Evolutionary conservation across 768 basidiomycete species (phyloP), one percentile per base, ranked within the genome.

Genomic region (Leucosporidium scottii): DNA sequence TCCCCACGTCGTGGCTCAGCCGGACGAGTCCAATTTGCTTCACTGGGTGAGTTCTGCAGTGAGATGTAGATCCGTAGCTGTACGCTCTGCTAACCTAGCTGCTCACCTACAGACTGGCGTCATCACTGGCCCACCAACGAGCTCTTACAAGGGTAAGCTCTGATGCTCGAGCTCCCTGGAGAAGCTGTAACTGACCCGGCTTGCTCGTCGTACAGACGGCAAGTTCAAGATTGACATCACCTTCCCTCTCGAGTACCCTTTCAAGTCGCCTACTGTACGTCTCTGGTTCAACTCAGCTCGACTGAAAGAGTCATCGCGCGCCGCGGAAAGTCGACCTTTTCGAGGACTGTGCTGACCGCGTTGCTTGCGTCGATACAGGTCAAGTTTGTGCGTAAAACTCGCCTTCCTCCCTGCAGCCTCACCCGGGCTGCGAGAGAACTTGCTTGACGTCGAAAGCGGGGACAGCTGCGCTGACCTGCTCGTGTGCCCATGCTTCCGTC

Each of bases 311-410:
- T 55, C 53, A 9, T 15, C 27, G 15, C 36, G 30, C 13, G 6
- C 10, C 0, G 6, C 23, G 3, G 2, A 0, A 1, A 0, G 2
- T 3, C 25, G n/a, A 30, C 0, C 34, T 34, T n/a, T 10, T 34
- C 5, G 34, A 34, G 34, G 3, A 18, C 34, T 28, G 8, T 44
- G 2, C 39, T 51, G 8, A 44, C 48, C 12, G 13, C 10, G 25
- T 12, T 5, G 48, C 7, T 27, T 30, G 1, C 39, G 20, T 25
- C 7, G 15, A 1, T 6, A 21, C 66, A 73, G 72, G 72, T 73
- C 68, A 73, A 73, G 61, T 73, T 73, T 44, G 72, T 73, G 25
- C 27, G 72, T 69, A n/a, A n/a, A n/a, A n/a, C n/a, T n/a, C n/a
- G n/a, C n/a, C n/a, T n/a, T n/a, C n/a, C n/a, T n/a, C n/a, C n/a